Conservation (phyloP, 345 rosid species). For the Eucalyptus melliodora region DNA sequence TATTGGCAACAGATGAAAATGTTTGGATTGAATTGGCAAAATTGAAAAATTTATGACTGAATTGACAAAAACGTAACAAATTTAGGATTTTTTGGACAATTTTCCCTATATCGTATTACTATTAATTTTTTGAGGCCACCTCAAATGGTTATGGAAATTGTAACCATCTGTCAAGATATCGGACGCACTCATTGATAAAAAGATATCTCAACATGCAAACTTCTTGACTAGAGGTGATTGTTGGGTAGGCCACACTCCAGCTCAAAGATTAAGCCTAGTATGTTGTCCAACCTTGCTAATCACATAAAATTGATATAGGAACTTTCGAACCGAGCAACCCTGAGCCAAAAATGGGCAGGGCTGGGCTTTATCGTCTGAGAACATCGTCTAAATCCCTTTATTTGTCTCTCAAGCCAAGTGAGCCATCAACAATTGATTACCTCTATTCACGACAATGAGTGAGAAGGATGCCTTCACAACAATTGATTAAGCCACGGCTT, state of each 20-base stretch:
- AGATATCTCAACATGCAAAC: background rate
- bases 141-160: background rate
- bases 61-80: accelerated
- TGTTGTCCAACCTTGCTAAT: background rate
- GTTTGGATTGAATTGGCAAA: background rate
- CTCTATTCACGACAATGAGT: background rate
- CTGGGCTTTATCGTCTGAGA: background rate
- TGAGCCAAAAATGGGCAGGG: background rate
- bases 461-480: background rate
- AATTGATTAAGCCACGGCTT: background rate
- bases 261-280: background rate
- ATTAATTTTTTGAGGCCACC: background rate
- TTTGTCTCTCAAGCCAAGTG: background rate
- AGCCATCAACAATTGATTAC: background rate
- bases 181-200: accelerated
- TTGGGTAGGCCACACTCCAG: accelerated
- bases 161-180: background rate
- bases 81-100: background rate
- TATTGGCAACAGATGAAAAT: accelerated
- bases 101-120: background rate
- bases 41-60: accelerated
- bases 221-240: background rate
- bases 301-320: background rate
- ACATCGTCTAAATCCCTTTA: background rate
- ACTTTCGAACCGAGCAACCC: background rate